Evolutionary conservation across 805 yeast genomes (phyloP).

Genomic region (Jamesozyma gamospora): DNA sequence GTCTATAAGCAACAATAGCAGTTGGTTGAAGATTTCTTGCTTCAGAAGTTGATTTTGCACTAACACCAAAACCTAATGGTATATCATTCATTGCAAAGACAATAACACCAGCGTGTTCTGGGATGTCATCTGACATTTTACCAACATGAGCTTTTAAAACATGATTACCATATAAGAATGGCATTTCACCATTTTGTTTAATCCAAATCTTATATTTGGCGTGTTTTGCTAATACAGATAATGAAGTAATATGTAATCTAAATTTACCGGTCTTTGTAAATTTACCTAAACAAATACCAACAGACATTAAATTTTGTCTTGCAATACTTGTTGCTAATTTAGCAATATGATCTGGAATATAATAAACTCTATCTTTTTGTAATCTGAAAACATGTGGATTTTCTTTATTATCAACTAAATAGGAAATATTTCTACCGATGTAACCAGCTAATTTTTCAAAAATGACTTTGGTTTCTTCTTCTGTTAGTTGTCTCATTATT

Average conservation of each 20-base stretch:
- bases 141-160: conserved; percentile 95
- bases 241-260: conserved; percentile 86
- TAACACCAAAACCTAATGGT: conserved; percentile 92
- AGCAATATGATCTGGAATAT: conserved; percentile 73
- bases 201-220: conserved; percentile 96
- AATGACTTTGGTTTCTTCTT: conserved; percentile 91
- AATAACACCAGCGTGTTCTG: conserved; percentile 94
- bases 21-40: conserved; percentile 85
- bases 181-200: conserved; percentile 97
- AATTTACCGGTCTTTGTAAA: conserved; percentile 97
- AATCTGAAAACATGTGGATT: conserved; percentile 91
- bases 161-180: conserved; percentile 91
- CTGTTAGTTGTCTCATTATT: conserved; percentile 86
- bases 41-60: conserved; percentile 85
- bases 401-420: conserved; percentile 64
- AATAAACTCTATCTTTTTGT: conserved; percentile 94
- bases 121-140: conserved; percentile 92
- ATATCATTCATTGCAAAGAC: conserved; percentile 85
- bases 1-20: conserved; percentile 90
- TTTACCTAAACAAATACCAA: conserved; percentile 91
- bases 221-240: conserved; percentile 70
- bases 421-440: conserved; percentile 90
- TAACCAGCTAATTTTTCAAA: conserved; percentile 94
- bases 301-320: conserved; percentile 79
- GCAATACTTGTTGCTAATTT: conserved; percentile 85